These are phyloP conservation scores for Penicillium pancosmium DNA, from an alignment of 495 filamentous ascomycete species.

Conservation along the genomic window DNA sequence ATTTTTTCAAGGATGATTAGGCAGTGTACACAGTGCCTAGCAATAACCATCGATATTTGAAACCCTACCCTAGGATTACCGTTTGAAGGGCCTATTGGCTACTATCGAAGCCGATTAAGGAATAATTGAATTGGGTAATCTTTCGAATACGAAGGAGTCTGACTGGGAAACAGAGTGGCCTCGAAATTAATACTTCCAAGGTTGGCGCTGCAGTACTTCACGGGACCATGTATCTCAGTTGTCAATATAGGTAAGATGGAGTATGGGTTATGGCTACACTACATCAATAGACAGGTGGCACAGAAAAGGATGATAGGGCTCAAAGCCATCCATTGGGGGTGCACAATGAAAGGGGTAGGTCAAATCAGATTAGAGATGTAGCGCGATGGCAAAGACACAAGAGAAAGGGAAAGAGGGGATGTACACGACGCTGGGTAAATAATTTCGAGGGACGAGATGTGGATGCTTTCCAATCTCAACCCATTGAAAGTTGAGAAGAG, in stretches of 20 bases:
- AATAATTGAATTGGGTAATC: no score
- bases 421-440: conserved; percentile 29
- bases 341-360: conserved; percentile 1
- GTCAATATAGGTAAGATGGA: conserved; percentile 13
- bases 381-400: conserved; percentile 13
- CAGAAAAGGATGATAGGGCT: conserved; percentile 1
- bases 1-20: no score
- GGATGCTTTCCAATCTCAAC: not conserved
- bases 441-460: not conserved
- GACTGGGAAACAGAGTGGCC: not conserved
- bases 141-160: no score
- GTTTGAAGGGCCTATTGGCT: no score
- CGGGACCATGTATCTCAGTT: not conserved
- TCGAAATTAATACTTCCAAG: not conserved
- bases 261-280: conserved; percentile 30
- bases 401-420: conserved; percentile 18
- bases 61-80: no score
- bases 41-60: no score
- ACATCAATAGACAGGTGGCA: conserved; percentile 10
- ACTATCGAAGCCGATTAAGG: no score
- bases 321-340: conserved; percentile 4
- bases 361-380: conserved; percentile 11
- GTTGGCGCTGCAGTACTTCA: not conserved
- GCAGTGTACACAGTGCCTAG: no score
- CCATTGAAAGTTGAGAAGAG: conserved; percentile 9